Conservation (phyloP, 1,139 yeast genomes). For the Diutina pseudorugosa region DNA sequence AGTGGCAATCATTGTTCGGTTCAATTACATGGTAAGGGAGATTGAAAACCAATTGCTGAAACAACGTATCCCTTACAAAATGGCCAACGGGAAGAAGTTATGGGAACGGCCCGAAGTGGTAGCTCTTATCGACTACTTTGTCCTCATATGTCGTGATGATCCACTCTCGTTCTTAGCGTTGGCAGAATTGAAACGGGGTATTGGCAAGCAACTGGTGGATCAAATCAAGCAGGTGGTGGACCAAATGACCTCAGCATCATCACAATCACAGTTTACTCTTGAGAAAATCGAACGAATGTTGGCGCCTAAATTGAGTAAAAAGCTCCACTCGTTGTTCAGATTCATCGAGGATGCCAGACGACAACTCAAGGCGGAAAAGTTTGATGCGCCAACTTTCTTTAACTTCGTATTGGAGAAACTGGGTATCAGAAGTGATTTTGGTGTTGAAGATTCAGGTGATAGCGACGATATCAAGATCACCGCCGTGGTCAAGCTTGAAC, state of each 20-base stretch:
- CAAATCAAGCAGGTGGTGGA: slow-evolving; percentile 16
- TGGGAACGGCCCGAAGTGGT: slow-evolving; percentile 70
- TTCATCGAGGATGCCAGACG: slow-evolving; percentile 19
- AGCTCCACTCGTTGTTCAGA: slow-evolving; percentile 17
- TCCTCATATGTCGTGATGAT: slow-evolving; percentile 52
- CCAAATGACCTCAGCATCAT: background rate
- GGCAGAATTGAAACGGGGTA: slow-evolving; percentile 45
- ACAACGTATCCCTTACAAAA: slow-evolving; percentile 46
- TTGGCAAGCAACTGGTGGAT: slow-evolving; percentile 50
- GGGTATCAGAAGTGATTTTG: slow-evolving; percentile 28
- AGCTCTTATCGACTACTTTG: slow-evolving; percentile 48
- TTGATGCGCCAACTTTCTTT: slow-evolving; percentile 12
- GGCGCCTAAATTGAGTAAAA: slow-evolving; percentile 9
- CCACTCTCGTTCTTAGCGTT: slow-evolving; percentile 46
- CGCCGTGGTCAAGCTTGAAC: slow-evolving; percentile 19
- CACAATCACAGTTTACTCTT: background rate
- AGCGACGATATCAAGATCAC: slow-evolving; percentile 9
- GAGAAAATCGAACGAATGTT: background rate
- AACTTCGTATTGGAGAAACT: slow-evolving; percentile 13
- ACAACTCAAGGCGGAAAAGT: slow-evolving; percentile 6
- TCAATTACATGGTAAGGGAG: slow-evolving; percentile 41
- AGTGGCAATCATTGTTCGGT: slow-evolving; percentile 60
- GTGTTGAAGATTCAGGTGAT: slow-evolving; percentile 12
- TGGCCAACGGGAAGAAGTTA: slow-evolving; percentile 64
- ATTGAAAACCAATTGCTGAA: slow-evolving; percentile 52